phyloP scores from a whole-genome alignment of 225 moss, liverwort and hornwort species.

The Neckera pumila region DNA sequence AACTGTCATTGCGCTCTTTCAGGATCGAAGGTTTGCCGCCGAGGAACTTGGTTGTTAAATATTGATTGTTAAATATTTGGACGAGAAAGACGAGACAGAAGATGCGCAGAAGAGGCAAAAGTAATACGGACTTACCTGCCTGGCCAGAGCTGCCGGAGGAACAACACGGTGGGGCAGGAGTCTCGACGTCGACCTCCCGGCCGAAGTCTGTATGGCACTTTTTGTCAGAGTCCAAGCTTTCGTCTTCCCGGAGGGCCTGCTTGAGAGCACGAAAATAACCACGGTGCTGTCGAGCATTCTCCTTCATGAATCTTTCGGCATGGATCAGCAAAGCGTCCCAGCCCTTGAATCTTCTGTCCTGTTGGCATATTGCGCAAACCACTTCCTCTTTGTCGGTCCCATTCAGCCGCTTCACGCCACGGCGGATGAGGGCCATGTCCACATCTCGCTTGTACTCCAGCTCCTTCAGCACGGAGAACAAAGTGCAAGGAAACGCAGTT shows the following conservation, averaged over 20 bases:
- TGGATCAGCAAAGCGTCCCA: constrained; percentile 87
- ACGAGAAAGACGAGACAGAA: neutral
- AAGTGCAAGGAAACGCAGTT: neutral
- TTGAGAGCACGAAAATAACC: constrained; percentile 80
- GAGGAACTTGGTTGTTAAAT: neutral
- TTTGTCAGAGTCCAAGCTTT: neutral
- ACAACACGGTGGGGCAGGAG: neutral
- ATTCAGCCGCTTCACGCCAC: constrained; percentile 18
- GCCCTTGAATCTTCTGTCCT: constrained; percentile 53
- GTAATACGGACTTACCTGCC: constrained; percentile 1
- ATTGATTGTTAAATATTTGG: neutral
- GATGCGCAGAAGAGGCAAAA: neutral
- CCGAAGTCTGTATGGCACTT: neutral
- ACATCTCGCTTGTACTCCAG: constrained; percentile 26
- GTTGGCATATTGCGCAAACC: constrained; percentile 23
- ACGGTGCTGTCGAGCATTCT: constrained; percentile 69
- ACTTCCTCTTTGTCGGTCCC: constrained; percentile 20
- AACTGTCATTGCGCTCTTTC: neutral
- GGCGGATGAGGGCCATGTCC: constrained; percentile 12
- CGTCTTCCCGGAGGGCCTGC: constrained; percentile 47
- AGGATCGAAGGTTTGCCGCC: neutral
- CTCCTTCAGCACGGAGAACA: constrained; percentile 9
- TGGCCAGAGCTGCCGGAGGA: constrained; percentile 1
- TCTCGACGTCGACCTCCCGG: neutral
- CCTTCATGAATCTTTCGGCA: constrained; percentile 69